Evolutionary conservation across 495 filamentous ascomycete genomes (phyloP), one percentile per base, ranked within the genome.

Genomic region (Penicillium antarcticum): DNA sequence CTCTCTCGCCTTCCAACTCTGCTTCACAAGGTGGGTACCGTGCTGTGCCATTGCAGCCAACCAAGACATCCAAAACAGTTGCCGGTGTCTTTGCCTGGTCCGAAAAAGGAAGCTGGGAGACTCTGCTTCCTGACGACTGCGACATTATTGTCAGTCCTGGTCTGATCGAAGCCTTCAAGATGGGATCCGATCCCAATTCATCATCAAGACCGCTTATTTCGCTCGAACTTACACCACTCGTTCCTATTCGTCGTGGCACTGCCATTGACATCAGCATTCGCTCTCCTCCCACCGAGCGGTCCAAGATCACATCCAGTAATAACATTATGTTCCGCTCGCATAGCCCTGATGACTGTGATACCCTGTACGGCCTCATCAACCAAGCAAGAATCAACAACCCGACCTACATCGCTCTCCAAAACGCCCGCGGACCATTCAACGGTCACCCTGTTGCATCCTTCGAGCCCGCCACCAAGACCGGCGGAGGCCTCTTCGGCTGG

Each of bases 251-350:
- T 53, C 84, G 89, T 40, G 91, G 91, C 44, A 97, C 88, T 16
- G 92, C 87, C 17, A 79, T 97, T 29, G 94, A 99, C 63, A 91
- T 99, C 43, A 92, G 92, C 42, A 90, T 99, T 58, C 84, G 88
- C 38, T 96, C 91, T 10, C 84, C 86, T 16, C 86, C 85, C 12
- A 89, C 84, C 13, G 61, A 82, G 5, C 83, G 84, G 29, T 90
- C 88, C 2, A 81, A 82, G 49, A 76, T 91, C 31, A 81, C 80
- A n/a, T 77, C 82, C 41, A 83, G 83, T 55, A 85, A 80, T 52
- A 90, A 89, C 60, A 84, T 90, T 53, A 89, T 92, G 79, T 91
- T 96, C 74, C 88, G 95, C n/a, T 89, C 88, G 6, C 79, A 86
- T 21, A 85, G 78, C 32, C 75, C 83, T 2, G 76, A 81, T 45